phyloP scores from a whole-genome alignment of 768 basidiomycete genomes.

The Boletus bicolor region DNA sequence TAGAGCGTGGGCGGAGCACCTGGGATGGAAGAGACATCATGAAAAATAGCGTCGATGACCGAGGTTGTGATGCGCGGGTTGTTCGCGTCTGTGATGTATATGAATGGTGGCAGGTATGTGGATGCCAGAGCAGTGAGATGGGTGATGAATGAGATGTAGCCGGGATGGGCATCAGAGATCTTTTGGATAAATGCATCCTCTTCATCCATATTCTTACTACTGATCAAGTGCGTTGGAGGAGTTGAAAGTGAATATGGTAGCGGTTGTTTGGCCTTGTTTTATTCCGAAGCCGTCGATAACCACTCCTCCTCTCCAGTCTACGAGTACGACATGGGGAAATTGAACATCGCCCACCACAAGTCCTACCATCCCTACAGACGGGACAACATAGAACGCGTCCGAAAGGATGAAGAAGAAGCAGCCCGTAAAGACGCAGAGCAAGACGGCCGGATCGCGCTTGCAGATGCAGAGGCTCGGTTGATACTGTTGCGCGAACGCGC shows the following conservation, averaged over 20 bases:
- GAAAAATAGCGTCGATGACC: slow-evolving; percentile 27
- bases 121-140: slow-evolving; percentile 32
- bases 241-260: not conserved
- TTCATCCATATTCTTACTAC: slow-evolving; percentile 15
- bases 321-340: slow-evolving; percentile 19
- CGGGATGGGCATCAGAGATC: slow-evolving; percentile 18
- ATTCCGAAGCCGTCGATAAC: slow-evolving; percentile 16
- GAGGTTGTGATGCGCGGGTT: slow-evolving; percentile 45
- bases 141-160: slow-evolving; percentile 22
- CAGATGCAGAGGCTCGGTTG: slow-evolving; percentile 80
- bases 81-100: slow-evolving; percentile 61
- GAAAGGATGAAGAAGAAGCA: slow-evolving; percentile 81
- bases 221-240: not conserved
- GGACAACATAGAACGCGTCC: slow-evolving; percentile 81
- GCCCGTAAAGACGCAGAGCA: slow-evolving; percentile 59
- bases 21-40: slow-evolving; percentile 11
- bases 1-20: slow-evolving; percentile 32
- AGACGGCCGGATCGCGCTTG: slow-evolving; percentile 69
- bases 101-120: slow-evolving; percentile 55
- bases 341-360: slow-evolving; percentile 90
- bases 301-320: not conserved
- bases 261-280: slow-evolving; percentile 15
- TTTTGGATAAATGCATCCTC: slow-evolving; percentile 3
- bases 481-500: slow-evolving; percentile 60
- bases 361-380: slow-evolving; percentile 84